phyloP scores from a whole-genome alignment of 441 rosid species.

The Populus tomentosa region DNA sequence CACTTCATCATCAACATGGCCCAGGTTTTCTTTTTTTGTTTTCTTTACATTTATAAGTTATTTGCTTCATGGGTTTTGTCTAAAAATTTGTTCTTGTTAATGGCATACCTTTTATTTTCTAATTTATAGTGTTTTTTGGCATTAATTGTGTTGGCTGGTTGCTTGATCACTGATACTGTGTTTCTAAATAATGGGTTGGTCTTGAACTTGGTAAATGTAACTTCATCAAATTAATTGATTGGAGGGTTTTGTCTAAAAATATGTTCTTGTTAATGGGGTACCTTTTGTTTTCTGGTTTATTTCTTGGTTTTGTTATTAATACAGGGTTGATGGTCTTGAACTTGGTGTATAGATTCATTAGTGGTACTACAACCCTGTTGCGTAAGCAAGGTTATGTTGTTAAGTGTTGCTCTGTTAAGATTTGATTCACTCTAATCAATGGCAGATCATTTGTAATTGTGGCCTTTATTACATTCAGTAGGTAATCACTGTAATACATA shows the following conservation, averaged over 20 bases:
- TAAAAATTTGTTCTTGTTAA: neutral
- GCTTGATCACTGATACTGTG: neutral
- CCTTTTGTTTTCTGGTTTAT: neutral
- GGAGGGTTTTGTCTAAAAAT: neutral
- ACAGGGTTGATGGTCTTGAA: neutral
- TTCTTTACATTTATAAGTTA: neutral
- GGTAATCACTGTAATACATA: neutral
- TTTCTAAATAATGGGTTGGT: neutral
- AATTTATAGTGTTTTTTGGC: neutral
- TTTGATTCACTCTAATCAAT: neutral
- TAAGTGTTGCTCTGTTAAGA: neutral
- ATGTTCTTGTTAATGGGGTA: neutral
- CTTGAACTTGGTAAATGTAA: neutral
- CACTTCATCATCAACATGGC: conserved; percentile 67
- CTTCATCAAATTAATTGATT: neutral
- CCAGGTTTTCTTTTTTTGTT: conserved; percentile 36
- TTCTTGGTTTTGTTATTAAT: too few relatives aligned
- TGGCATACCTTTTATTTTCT: neutral
- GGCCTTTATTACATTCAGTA: neutral
- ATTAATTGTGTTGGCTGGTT: neutral
- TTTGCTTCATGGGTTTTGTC: neutral
- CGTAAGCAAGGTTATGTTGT: neutral
- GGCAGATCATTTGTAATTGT: neutral
- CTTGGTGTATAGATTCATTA: neutral
- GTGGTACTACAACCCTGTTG: neutral